Conservation (phyloP, 2,329 filamentous ascomycete species). For the Neodidymelliopsis sp. region DNA sequence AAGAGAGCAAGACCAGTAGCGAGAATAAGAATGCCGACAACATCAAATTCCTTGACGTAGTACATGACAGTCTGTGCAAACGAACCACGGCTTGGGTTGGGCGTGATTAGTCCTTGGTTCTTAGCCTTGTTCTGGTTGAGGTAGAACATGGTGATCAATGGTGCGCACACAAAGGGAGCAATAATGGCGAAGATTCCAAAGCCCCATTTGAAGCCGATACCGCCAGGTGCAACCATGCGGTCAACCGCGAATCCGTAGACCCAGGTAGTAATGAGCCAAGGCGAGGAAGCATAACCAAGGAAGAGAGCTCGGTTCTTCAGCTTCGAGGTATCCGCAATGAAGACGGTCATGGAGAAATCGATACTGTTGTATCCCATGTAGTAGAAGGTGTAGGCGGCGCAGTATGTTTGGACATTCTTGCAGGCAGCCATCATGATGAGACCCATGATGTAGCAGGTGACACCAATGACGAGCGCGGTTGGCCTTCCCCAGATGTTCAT, state of each 20-base stretch:
- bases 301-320: conserved; percentile 69
- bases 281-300: conserved; percentile 57
- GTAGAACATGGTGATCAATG: conserved; percentile 66
- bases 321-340: conserved; percentile 73
- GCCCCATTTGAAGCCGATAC: conserved; percentile 69
- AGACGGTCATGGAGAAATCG: conserved; percentile 68
- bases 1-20: conserved; percentile 69
- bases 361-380: conserved; percentile 67
- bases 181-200: conserved; percentile 73
- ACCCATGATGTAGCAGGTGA: conserved; percentile 40
- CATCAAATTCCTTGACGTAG: conserved; percentile 70
- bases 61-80: conserved; percentile 57
- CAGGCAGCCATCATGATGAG: conserved; percentile 74
- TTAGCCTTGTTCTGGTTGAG: conserved; percentile 68
- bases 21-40: conserved; percentile 67
- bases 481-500: conserved; percentile 55
- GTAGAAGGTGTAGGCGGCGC: conserved; percentile 72
- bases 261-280: conserved; percentile 45
- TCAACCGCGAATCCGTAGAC: conserved; percentile 37
- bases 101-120: conserved; percentile 60
- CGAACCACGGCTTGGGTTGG: conserved; percentile 57
- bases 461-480: conserved; percentile 46
- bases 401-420: conserved; percentile 67
- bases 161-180: conserved; percentile 66
- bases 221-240: conserved; percentile 54